Conservation (phyloP, 441 rosid species). For the Euphorbia corollata region DNA sequence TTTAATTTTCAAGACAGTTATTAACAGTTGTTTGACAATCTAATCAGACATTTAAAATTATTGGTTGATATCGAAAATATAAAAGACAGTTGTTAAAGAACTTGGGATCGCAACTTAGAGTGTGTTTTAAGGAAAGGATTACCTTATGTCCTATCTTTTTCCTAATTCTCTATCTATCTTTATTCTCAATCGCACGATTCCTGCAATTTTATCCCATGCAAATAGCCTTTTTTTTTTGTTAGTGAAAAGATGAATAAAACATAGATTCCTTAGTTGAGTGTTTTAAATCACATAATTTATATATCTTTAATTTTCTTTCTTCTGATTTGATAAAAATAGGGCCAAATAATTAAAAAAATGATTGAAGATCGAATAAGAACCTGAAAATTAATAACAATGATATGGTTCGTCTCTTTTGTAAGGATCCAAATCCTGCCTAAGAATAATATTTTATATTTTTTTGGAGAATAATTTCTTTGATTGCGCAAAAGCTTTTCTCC, state of each 20-base stretch:
- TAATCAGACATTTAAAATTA: no score
- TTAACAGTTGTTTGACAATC: no score
- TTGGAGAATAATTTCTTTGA: background rate
- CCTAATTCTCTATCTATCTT: background rate
- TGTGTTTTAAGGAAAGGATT: background rate
- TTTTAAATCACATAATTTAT: background rate
- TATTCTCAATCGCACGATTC: conserved; percentile 13
- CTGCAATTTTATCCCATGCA: conserved; percentile 5
- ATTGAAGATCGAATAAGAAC: conserved; percentile 36
- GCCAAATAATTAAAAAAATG: conserved; percentile 19
- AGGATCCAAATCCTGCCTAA: conserved; percentile 29
- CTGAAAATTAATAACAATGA: conserved; percentile 26
- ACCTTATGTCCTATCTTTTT: background rate
- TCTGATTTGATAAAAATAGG: conserved; percentile 14
- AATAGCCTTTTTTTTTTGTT: background rate
- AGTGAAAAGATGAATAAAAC: background rate
- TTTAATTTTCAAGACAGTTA: no score
- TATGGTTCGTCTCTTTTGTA: conserved; percentile 21
- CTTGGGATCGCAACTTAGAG: no score
- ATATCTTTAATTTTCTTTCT: background rate
- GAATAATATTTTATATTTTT: conserved; percentile 11
- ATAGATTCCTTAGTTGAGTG: conserved; percentile 12
- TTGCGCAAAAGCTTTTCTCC: conserved; percentile 22
- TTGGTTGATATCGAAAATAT: no score
- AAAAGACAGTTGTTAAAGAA: no score